These are phyloP conservation scores for Cadophora luteo-olivacea DNA, from an alignment of 2,329 filamentous ascomycete species.

Conservation along the genomic window DNA sequence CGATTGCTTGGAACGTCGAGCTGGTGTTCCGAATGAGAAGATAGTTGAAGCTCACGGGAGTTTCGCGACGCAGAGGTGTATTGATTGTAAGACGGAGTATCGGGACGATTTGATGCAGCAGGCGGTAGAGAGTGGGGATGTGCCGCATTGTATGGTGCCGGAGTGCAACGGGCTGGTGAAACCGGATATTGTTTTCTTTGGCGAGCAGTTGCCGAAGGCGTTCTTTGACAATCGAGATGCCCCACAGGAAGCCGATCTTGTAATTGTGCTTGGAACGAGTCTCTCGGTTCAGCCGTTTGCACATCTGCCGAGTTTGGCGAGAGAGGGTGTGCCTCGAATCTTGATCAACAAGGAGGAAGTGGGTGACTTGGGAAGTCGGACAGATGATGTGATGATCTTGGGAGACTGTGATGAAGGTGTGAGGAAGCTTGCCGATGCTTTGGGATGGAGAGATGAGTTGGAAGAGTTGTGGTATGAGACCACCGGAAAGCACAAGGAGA, in stretches of 20 bases:
- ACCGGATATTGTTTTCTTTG: conserved; percentile 85
- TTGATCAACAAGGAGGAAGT: conserved; percentile 89
- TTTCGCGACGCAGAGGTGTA: conserved; percentile 89
- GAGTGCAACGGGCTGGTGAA: conserved; percentile 78
- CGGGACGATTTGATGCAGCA: conserved; percentile 76
- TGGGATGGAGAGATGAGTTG: conserved; percentile 87
- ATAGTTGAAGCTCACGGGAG: conserved; percentile 96
- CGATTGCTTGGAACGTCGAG: conserved; percentile 88
- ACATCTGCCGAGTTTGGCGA: conserved; percentile 71
- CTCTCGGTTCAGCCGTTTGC: conserved; percentile 90
- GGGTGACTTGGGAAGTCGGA: conserved; percentile 75
- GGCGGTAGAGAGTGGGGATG: conserved; percentile 68
- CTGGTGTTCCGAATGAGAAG: conserved; percentile 79
- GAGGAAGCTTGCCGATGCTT: conserved; percentile 74
- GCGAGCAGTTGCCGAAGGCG: conserved; percentile 69
- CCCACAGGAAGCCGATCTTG: conserved; percentile 71
- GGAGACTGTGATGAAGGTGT: conserved; percentile 87
- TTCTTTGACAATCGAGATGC: conserved; percentile 68
- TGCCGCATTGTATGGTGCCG: conserved; percentile 69
- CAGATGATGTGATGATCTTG: conserved; percentile 85
- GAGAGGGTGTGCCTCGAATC: conserved; percentile 71
- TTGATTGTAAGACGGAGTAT: conserved; percentile 80
- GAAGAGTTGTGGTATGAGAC: conserved; percentile 75
- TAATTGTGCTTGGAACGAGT: conserved; percentile 89
- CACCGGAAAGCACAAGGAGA: conserved; percentile 64